Conservation (phyloP, 73 alveolate species). For the Paramecium sexaurelia region DNA sequence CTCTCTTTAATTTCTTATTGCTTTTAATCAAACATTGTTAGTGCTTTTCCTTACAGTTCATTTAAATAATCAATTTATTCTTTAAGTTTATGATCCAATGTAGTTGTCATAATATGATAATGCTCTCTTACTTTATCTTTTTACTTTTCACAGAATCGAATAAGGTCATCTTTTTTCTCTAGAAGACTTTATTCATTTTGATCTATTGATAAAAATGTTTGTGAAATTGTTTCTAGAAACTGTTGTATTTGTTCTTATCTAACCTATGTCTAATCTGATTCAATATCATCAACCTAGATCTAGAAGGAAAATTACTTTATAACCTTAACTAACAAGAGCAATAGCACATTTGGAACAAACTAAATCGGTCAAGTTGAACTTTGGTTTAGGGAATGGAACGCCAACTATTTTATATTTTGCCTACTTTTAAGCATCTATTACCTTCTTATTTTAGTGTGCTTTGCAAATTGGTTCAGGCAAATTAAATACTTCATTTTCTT, state of each 20-base stretch:
- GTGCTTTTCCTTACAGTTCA: constrained; percentile 10
- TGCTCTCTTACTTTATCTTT: constrained; percentile 35
- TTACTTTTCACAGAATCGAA: constrained; percentile 38
- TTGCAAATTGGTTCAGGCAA: constrained; percentile 19
- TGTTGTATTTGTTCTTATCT: constrained; percentile 43
- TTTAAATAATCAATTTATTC: constrained; percentile 38
- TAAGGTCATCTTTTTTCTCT: neutral
- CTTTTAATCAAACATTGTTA: neutral
- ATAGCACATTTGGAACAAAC: constrained; percentile 57
- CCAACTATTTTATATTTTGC: constrained; percentile 56
- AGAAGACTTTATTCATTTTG: neutral
- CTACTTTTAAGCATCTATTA: neutral
- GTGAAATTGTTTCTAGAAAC: constrained; percentile 20
- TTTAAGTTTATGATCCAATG: constrained; percentile 14
- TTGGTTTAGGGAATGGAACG: constrained; percentile 29
- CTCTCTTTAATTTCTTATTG: neutral
- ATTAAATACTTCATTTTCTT: constrained; percentile 50
- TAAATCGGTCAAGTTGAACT: constrained; percentile 29
- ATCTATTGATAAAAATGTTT: constrained; percentile 5
- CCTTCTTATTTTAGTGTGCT: constrained; percentile 39
- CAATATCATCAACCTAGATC: constrained; percentile 11
- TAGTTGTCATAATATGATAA: neutral
- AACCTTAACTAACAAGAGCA: neutral
- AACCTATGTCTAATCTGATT: neutral
- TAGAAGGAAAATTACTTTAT: neutral